Evolutionary conservation across 2,329 filamentous ascomycete species (phyloP), one percentile per base, ranked within the genome.

Genomic region (Hypoxylon sp.): DNA sequence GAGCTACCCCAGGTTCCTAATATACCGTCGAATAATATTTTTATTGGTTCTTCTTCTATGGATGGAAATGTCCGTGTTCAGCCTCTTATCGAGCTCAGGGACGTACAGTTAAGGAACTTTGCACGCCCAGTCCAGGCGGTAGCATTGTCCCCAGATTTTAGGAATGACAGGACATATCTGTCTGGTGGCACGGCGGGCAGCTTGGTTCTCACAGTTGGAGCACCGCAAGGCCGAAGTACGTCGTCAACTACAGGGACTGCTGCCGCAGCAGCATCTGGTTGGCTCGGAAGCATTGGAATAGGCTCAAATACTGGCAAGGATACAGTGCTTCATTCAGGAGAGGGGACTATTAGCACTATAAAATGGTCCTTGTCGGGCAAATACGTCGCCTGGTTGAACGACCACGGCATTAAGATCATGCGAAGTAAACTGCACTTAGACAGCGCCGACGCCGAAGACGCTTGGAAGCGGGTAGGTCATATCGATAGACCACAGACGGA

Each of bases 341-440:
- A 99, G 82, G 96, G 96, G 2, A 89, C 90, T 1, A 96, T 99
- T 70, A 95, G 90, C 78, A 92, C 91, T 2, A 96, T 99, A 77
- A 95, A 97, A 79, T 99, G 95, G 94, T 98, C 95, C 0, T 79
- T 95, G 44, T 95, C 94, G 0, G 95, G 96, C 0, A 96, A 92
- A 81, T 98, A 95, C 76, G 92, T 98, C 0, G 93, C 91, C 0
- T 99, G 96, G 96, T 87, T 97, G 44, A 99, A 98, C 76, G 96
- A 99, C 80, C 92, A 97, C 76, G 96, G 96, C 3, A 97, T 98
- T 78, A 98, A 98, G 79, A 96, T 99, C 68, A 98, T 98, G 95
- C 89, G 96, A 40, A 94, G 94, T 3, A 93, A 96, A 77, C 78
- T 97, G 20, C 89, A 95, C 73, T 85, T 98, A 4, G 93, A 97